A percentile compares a stretch with the other conserved stretches of the same genome.
These are phyloP conservation scores for Mucor velutinosus DNA, from an alignment of 371 early-diverging fungal species.

Conservation along the genomic window DNA sequence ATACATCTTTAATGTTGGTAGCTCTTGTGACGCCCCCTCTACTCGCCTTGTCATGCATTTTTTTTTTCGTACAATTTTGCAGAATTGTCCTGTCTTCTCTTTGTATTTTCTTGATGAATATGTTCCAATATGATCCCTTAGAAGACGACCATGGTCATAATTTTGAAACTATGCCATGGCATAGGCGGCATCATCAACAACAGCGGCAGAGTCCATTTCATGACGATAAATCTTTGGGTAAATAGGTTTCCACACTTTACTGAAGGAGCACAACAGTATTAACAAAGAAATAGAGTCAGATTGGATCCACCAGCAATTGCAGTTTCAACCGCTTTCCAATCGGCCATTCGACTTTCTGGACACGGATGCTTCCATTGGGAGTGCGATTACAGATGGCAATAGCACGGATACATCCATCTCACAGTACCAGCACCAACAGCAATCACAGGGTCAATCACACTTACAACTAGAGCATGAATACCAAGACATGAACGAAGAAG, in stretches of 20 bases:
- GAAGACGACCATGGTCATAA: background rate
- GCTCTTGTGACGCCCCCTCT: too few species aligned
- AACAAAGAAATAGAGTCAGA: slow-evolving; percentile 1
- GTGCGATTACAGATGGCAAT: background rate
- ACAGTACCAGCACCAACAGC: background rate
- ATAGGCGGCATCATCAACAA: background rate
- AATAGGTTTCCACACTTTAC: background rate
- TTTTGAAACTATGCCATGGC: background rate
- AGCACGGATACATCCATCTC: background rate
- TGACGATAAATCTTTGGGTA: background rate
- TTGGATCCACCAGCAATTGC: slow-evolving; percentile 2
- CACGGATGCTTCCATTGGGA: background rate
- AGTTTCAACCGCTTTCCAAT: slow-evolving; percentile 5
- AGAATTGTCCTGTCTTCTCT: too few species aligned
- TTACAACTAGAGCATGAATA: background rate
- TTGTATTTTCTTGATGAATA: background rate
- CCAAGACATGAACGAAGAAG: slow-evolving; percentile 9
- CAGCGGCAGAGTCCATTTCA: background rate
- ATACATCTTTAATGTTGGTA: too few species aligned
- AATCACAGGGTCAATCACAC: background rate
- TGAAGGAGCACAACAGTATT: background rate
- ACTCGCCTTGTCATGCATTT: background rate
- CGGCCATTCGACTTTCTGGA: slow-evolving; percentile 13
- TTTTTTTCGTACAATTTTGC: too few species aligned
- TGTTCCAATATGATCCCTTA: background rate